Base-by-base conservation (phyloP, 2,329 filamentous ascomycete species). In the Alternaria ethzedia region DNA sequence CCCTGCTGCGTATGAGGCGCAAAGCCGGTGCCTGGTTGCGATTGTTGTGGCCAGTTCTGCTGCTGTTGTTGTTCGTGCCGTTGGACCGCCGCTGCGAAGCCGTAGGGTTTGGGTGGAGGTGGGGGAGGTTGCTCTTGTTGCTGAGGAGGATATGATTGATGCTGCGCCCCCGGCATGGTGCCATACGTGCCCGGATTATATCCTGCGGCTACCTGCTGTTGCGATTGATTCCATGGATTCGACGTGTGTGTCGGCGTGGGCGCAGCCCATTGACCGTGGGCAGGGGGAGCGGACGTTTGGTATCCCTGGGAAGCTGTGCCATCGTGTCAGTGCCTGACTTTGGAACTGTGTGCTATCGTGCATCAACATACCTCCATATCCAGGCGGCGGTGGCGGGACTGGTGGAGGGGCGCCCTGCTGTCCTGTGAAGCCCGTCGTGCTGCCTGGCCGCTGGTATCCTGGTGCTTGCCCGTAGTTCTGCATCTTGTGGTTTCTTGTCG, bases 141-240 rank as follows among this genome's bases (percentile, higher is more conserved):
- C 32, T 75, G 75, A 41, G 63, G 66, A 21, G 66, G 62, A 54
- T 77, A 75, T 21, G 65, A 57, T 52, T 32, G 57, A 5, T 59
- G 61, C 21, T 70, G 68, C 55, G 51, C 64, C 11, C 75, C 75
- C 25, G 75, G 68, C 73, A 78, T 76, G 15, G 67, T 71, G 11
- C 77, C 75, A 70, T 78, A 79, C n/a, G 67, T 69, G 5, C 70
- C 70, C n/a, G 75, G 75, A 36, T 78, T 75, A 66, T 79, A 76
- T 20, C 72, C 74, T 47, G 68, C 66, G 1, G 63, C 63, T 28
- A 58, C 62, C 54, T 70, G 72, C 44, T 74, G 69, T 54, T 64
- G 70, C 57, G 63, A 61, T 54, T 73, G 75, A 26, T 65, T 66
- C 74, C 73, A 77, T 69, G 72, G 68, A 21, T 63, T 61, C 50